Evolutionary conservation across 495 filamentous ascomycete species (phyloP).

Genomic region (Penicillium samsonianum): DNA sequence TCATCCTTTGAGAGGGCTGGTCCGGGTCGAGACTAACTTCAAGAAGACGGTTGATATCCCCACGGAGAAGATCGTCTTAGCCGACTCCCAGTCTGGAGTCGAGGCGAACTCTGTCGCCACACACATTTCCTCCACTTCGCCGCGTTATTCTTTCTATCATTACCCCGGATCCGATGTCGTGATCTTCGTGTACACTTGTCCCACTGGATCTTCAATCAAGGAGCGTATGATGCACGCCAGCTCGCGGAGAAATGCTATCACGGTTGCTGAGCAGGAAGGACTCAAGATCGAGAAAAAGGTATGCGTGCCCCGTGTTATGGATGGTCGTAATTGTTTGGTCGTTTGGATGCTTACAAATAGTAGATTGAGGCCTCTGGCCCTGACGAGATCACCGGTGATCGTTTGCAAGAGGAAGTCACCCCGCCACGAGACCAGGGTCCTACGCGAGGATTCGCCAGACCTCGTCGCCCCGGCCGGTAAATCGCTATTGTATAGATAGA

Average conservation of each 20-base stretch:
- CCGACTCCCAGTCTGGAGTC: conserved; percentile 52
- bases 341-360: conserved; percentile 16
- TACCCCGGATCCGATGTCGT: conserved; percentile 65
- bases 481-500: conserved; percentile 19
- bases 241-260: conserved; percentile 70
- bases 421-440: conserved; percentile 62
- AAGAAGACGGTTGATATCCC: conserved; percentile 60
- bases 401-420: conserved; percentile 73
- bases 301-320: conserved; percentile 15
- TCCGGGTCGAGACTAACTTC: conserved; percentile 26
- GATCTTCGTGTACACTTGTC: conserved; percentile 95
- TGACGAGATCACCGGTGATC: conserved; percentile 74
- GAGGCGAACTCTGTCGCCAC: conserved; percentile 53
- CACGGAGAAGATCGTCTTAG: conserved; percentile 77
- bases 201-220: conserved; percentile 76
- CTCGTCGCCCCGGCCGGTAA: conserved; percentile 79
- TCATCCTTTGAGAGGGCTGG: background rate
- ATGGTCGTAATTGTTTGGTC: background rate
- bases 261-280: conserved; percentile 68
- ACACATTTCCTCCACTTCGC: conserved; percentile 76
- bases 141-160: conserved; percentile 88
- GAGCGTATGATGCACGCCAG: conserved; percentile 94
- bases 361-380: conserved; percentile 68
- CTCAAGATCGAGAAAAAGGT: conserved; percentile 76
- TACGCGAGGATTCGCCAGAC: conserved; percentile 76